Conservation (phyloP, 2,329 filamentous ascomycete species). For the Bimuria novae-zelandiae region DNA sequence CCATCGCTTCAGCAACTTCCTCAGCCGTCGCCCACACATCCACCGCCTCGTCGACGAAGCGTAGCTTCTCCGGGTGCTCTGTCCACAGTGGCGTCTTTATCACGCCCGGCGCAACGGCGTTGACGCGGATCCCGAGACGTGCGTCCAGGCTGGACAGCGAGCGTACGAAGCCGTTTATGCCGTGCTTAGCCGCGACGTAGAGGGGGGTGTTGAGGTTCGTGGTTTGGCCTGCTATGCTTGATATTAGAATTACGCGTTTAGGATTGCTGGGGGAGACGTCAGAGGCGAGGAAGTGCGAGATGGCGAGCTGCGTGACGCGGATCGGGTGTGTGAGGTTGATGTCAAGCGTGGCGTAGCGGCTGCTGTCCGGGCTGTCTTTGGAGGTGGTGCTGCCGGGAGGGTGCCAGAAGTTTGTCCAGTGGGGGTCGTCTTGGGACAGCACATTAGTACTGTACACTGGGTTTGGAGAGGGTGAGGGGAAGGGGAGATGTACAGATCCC, state of each 20-base stretch:
- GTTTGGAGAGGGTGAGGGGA: background rate
- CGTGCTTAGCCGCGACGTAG: slow-evolving; percentile 54
- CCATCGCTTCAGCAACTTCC: slow-evolving; percentile 64
- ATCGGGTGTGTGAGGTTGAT: slow-evolving; percentile 56
- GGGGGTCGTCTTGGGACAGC: slow-evolving; percentile 48
- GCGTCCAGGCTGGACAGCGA: slow-evolving; percentile 56
- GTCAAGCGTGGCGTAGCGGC: slow-evolving; percentile 45
- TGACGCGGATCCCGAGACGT: slow-evolving; percentile 59
- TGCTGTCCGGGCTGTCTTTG: slow-evolving; percentile 38
- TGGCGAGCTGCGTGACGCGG: slow-evolving; percentile 53
- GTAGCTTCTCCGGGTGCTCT: slow-evolving; percentile 64
- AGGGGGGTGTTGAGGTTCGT: slow-evolving; percentile 47
- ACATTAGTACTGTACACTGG: background rate
- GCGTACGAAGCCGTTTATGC: slow-evolving; percentile 55
- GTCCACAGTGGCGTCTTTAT: slow-evolving; percentile 67
- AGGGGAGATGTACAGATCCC: slow-evolving; percentile 42
- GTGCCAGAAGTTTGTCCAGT: slow-evolving; percentile 55
- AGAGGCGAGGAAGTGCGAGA: slow-evolving; percentile 49
- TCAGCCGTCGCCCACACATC: slow-evolving; percentile 65
- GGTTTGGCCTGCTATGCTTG: slow-evolving; percentile 51
- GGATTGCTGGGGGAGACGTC: slow-evolving; percentile 47
- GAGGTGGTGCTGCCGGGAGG: slow-evolving; percentile 47
- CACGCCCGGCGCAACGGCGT: slow-evolving; percentile 63
- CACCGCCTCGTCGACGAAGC: slow-evolving; percentile 51
- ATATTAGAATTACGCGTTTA: slow-evolving; percentile 53